Base-by-base conservation (phyloP, 371 early-diverging fungal genomes). In the Saksenaea vasiformis region DNA sequence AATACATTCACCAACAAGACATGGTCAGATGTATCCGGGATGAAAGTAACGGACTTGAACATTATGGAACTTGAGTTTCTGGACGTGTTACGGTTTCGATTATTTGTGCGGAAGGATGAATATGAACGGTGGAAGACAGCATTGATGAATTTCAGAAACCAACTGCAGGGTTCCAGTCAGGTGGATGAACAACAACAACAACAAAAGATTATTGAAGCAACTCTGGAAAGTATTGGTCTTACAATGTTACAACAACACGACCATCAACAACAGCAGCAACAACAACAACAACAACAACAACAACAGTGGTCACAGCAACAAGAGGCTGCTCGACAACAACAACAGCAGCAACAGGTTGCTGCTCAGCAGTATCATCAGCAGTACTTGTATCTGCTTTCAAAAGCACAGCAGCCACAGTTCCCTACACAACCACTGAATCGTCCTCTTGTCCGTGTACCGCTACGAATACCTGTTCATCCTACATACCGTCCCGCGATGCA, bases 51-150 rank as follows among this genome's bases (percentile, higher is more conserved):
- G 15, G 86, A 88, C 54, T 76, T 90, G 51, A 87, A 88, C 58
- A 84, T 87, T 24, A 88, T 90, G 88, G 90, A 90, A 71, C 72
- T 86, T 58, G 90, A 90, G 65, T 90, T 90, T 62, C 59, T 90
- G 44, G 82, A 86, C 64, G 83, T 84, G 8, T 72, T 90, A 41
- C 65, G 82, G 56, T 90, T 86, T 62, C 68, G 79, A 27, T 60
- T 90, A 43, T 85, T 84, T 69, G 86, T 90, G 22, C 73, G 80
- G 11, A 83, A 85, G 54, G 80, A 84, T 19, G 87, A 88, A 55
- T 88, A 67, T 58, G 76, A 73, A 17, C 58, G 76, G 27, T 82
- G 78, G 79, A 77, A 76, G 51, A 36, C 66, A 2, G 76, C 68
- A 9, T 53, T 80, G 3, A 66, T 77, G 31, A 60, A 58, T 37